These are phyloP conservation scores for Sporothrix variecibatus DNA, from an alignment of 2,329 filamentous ascomycete genomes.

Conservation along the genomic window DNA sequence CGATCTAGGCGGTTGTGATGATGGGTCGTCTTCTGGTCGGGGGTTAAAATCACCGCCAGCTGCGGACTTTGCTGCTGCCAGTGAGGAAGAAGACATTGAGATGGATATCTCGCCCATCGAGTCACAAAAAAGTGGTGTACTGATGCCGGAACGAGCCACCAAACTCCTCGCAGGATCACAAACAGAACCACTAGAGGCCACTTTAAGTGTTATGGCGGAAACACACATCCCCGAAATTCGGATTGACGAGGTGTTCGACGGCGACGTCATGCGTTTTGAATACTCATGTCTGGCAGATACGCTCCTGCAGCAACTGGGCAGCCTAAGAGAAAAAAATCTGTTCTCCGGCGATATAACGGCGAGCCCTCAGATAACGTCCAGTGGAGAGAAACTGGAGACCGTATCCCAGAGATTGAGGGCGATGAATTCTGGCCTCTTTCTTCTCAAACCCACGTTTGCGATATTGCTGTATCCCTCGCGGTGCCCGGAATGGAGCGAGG, in stretches of 20 bases:
- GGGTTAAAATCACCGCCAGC: constrained; percentile 8
- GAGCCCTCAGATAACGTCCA: constrained; percentile 17
- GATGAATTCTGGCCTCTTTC: constrained; percentile 43
- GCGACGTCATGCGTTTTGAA: constrained; percentile 36
- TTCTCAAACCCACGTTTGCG: constrained; percentile 37
- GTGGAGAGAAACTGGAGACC: constrained; percentile 31
- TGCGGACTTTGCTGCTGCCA: neutral
- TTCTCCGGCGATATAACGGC: constrained; percentile 35
- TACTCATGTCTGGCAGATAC: constrained; percentile 37
- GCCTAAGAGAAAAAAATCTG: constrained; percentile 29
- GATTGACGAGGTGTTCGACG: constrained; percentile 31
- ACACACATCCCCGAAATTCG: neutral
- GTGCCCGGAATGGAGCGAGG: constrained; percentile 41
- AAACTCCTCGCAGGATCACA: constrained; percentile 18
- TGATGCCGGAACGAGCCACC: neutral
- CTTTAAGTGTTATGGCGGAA: constrained; percentile 35
- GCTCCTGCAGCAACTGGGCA: constrained; percentile 28
- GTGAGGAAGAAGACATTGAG: neutral
- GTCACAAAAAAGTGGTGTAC: neutral
- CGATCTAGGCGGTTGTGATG: constrained; percentile 25
- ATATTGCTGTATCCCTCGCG: constrained; percentile 45
- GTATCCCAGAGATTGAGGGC: constrained; percentile 41
- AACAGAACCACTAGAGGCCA: constrained; percentile 30
- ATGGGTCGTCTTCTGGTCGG: neutral
- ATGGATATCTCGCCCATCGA: neutral